These are phyloP conservation scores for Vigna nakashimae DNA, from an alignment of 306 rosid species.

Conservation along the genomic window DNA sequence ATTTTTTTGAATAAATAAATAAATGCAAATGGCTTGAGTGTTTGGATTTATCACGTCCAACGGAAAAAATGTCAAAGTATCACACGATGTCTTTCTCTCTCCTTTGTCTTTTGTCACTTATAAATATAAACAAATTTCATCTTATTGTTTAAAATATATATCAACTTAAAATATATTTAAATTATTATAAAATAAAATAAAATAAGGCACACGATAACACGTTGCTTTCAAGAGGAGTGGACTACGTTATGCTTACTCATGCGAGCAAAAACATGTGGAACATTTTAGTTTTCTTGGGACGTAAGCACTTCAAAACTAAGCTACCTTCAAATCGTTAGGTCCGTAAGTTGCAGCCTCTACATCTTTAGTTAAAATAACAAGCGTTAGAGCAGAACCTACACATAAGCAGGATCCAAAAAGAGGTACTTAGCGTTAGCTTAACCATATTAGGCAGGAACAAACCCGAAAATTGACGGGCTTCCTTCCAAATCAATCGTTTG, in stretches of 20 bases:
- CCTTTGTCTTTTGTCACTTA: too few relatives aligned
- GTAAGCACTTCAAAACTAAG: slow-evolving; percentile 68
- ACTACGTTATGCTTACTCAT: slow-evolving; percentile 24
- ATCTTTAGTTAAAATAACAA: slow-evolving; percentile 39
- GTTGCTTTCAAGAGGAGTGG: slow-evolving; percentile 45
- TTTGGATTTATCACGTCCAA: too few relatives aligned
- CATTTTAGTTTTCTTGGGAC: slow-evolving; percentile 54
- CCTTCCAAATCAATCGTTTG: slow-evolving; percentile 8
- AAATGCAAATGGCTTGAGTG: neutral
- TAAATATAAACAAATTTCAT: too few relatives aligned
- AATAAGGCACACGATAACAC: neutral
- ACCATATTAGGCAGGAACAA: slow-evolving; percentile 20
- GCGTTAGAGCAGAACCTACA: slow-evolving; percentile 2
- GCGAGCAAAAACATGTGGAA: slow-evolving; percentile 19
- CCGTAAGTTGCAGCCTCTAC: slow-evolving; percentile 62
- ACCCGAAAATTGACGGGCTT: slow-evolving; percentile 5
- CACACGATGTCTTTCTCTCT: too few relatives aligned
- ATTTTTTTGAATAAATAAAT: neutral
- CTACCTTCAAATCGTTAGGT: slow-evolving; percentile 69
- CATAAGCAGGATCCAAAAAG: slow-evolving; percentile 25
- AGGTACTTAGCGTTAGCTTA: neutral
- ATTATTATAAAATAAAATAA: neutral
- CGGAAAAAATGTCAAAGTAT: too few relatives aligned
- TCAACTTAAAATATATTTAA: neutral
- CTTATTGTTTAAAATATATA: too few relatives aligned